Base-by-base conservation (phyloP, 768 basidiomycete genomes). In the Termitomyces sp. region DNA sequence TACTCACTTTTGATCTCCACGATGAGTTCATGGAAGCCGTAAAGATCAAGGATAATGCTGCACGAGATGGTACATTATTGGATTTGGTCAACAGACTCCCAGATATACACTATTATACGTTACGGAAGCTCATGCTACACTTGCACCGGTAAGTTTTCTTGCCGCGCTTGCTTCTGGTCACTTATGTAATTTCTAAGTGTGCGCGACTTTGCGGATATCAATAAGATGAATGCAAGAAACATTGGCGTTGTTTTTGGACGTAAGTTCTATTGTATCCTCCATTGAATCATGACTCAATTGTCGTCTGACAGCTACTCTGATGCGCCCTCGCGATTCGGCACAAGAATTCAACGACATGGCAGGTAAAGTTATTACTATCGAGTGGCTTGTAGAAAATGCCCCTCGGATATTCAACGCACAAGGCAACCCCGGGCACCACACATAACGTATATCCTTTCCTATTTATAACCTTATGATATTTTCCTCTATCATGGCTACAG, bases 301-400 rank as follows among this genome's bases (percentile, higher is more conserved):
- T 48, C 35, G n/a, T 64, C 55, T 54, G 68, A 2, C 63, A 98
- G 95, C 96, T 12, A 98, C 96, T 0, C 78, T 99, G 20, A 92
- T 98, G 87, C 85, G 91, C 65, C 95, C 96, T 8, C 81, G 83
- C 35, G 89, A 95, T 68, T 86, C 89, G 4, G 80, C 81, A 28
- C 84, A 91, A 18, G 97, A 98, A 74, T 98, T 98, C 75, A 89
- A 86, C 66, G 96, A 99, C 71, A 98, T 98, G 92, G 95, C 92
- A 8, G 92, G 93, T 54, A 98, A 96, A 73, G 92, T 96, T 6
- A 80, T 94, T 58, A 85, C 89, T 65, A 80, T 99, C 52, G 94
- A 97, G 71, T 97, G 94, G 90, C 83, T 98, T 62, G 85, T 98
- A 59, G 94, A 98, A 68, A 89, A 96, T 67, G 92, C 92, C 13